Base-by-base conservation (phyloP, 2,329 filamentous ascomycete genomes). In the Stagonosporopsis chrysanthemi region DNA sequence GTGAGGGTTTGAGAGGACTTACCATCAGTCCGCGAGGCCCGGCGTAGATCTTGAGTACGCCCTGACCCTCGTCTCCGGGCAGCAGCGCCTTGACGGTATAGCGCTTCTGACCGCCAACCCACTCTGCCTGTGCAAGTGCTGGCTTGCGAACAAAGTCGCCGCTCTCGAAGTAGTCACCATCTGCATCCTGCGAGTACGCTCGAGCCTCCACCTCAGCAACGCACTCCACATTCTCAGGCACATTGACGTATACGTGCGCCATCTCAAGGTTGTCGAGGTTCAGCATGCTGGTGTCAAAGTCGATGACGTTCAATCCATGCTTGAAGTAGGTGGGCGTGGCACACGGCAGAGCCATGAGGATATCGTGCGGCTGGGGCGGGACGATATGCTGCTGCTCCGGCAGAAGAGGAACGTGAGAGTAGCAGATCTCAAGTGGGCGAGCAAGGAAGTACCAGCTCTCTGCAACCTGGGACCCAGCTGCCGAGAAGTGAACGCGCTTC, bases 391-490 rank as follows among this genome's bases (percentile, higher is more conserved):
- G 95, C 70, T 98, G 93, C 57, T 88, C 84, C 49, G 92, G 90
- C 54, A 92, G 86, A 52, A 97, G 86, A 5, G 95, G 93, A 22
- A 99, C 88, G 76, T 99, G 95, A 1, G 95, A 97, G 83, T 94
- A 99, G 81, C 94, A 98, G 8, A 94, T 86, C 76, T 99, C 92
- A 42, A 89, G 85, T 6, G 96, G 96, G 8, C 91, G 86, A 1
- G 91, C 82, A n/a, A 99, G 85, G 79, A 99, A 99, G 83, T 93
- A 99, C 88, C 92, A 98, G 29, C 82, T 82, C 66, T 99, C 95
- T 0, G 95, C 92, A 1, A 85, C 81, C 40, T 88, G 85, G 57
- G 83, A 86, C 56, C 85, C 85, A 24, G 84, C 84, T 65, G 85
- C 90, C 14, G 92, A 96, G 77, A 96, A 98, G 29, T 87, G 81